Evolutionary conservation across 2,329 filamentous ascomycete species (phyloP), one percentile per base, ranked within the genome.

Genomic region (Mycosphaerelloides madeirae): DNA sequence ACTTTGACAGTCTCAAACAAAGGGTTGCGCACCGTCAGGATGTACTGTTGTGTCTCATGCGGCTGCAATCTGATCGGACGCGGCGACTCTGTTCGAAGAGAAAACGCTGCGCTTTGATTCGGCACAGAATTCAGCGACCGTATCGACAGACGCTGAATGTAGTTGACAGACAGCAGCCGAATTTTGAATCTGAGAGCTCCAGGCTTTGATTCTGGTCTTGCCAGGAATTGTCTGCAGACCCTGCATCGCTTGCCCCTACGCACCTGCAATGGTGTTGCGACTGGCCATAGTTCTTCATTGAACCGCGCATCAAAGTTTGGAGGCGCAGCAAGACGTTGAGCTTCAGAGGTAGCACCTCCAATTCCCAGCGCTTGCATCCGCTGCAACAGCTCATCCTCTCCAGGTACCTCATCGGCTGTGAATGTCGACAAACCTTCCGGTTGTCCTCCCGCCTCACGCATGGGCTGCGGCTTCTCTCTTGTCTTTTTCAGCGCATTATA

Each of bases 181-280:
- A 98, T 96, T 59, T 91, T 86, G 77, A 93, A 97, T 22, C 90
- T 84, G 6, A 86, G 38, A 41, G 85, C 91, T 36, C 82, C 81
- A 25, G 95, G 83, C 67, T 97, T 98, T 47, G 83, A 80, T 67
- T 98, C 93, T 12, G 91, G 93, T 65, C 95, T 94, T 49, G 88
- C 86, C 56, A 98, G 84, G 62, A 97, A 96, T 69, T 97, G 91
- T 11, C 93, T 84, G 68, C 93, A 98, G 9, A 84, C 79, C 39
- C 87, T 85, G 67, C 93, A 98, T 35, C 93, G 87, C 70, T 96
- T 97, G 15, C 88, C 89, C 29, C 91, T 85, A 63, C 96, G 96
- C 0, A 91, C 95, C 44, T 88, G 84, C 12, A 98, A 79, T 2
- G 94, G 77, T 13, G 86, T 84, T 0, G 90, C 84, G 12, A 90